Percentiles rank a stretch among this genome's conserved stretches.
phyloP scores from a whole-genome alignment of 805 yeast species.

The Starmera pachycereana region DNA sequence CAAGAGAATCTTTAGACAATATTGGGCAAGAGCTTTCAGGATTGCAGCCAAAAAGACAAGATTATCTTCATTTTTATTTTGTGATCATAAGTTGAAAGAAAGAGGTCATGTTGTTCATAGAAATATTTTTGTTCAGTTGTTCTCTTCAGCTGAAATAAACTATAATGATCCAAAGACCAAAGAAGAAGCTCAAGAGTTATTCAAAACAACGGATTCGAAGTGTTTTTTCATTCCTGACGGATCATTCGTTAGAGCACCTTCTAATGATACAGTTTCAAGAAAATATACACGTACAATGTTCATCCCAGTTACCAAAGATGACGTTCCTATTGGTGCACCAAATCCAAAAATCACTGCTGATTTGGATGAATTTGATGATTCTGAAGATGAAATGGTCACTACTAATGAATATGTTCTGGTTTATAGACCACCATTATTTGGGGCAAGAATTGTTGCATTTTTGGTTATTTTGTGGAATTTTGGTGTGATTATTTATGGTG shows the following conservation, averaged over 20 bases:
- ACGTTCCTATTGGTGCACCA: slow-evolving; percentile 38
- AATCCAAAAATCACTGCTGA: slow-evolving; percentile 23
- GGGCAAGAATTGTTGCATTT: slow-evolving; percentile 37
- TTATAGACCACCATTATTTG: slow-evolving; percentile 77
- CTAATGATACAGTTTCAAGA: slow-evolving; percentile 64
- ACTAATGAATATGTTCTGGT: slow-evolving; percentile 56
- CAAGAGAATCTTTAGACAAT: slow-evolving; percentile 31
- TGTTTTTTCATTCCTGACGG: slow-evolving; percentile 78
- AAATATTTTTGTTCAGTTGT: slow-evolving; percentile 27
- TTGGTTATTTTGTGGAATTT: slow-evolving; percentile 34
- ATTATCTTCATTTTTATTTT: slow-evolving; percentile 72
- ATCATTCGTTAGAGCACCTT: slow-evolving; percentile 75
- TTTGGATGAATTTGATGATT: slow-evolving; percentile 30
- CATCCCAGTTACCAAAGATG: slow-evolving; percentile 75
- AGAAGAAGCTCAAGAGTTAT: slow-evolving; percentile 32
- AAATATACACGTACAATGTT: slow-evolving; percentile 57
- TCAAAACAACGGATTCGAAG: slow-evolving; percentile 28
- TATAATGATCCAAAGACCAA: slow-evolving; percentile 45
- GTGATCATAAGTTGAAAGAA: slow-evolving; percentile 50
- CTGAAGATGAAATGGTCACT: slow-evolving; percentile 30
- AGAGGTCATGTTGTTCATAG: slow-evolving; percentile 60
- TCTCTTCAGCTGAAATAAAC: slow-evolving; percentile 39
- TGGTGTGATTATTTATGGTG: slow-evolving; percentile 25
- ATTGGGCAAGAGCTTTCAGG: slow-evolving; percentile 56
- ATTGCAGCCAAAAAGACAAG: slow-evolving; percentile 48